Base-by-base conservation (phyloP, 768 basidiomycete species). In the Hypholoma sublateritium region DNA sequence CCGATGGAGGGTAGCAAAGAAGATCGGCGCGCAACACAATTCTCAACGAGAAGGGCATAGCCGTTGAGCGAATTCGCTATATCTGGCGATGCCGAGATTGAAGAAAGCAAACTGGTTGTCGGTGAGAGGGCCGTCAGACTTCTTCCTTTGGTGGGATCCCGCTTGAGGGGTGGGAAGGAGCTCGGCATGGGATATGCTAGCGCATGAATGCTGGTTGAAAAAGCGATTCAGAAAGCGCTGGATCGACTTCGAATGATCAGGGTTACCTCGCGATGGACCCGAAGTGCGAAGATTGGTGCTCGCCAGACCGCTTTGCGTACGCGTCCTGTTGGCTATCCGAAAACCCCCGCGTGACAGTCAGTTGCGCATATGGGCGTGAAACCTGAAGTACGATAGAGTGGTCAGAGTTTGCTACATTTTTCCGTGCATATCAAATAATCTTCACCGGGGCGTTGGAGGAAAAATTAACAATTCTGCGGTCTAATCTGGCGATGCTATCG, bases 321-420 rank as follows among this genome's bases (percentile, higher is more conserved):
- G 65, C 62, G 14, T 59, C 59, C 17, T 75, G 62, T 16, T 72
- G 70, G 5, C 67, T 55, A 22, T 70, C 60, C 7, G 80, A 73
- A 62, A 89, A 77, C 2, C 88, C 89, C 60, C 89, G 78, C 3
- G 82, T 80, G 45, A 89, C 81, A 53, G 85, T 80, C 35, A 78
- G 62, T 36, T 80, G 75, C 41, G 79, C 68, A 62, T 76, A 83
- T 14, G 58, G 66, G 6, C 59, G 51, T 32, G 55, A 41, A 8
- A 51, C 50, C 64, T 67, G 37, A n/a, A 47, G 21, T 34, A 19
- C 21, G 17, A 56, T 45, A 45, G 43, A 32, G 21, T 21, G 41
- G 22, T 55, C 46, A 42, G 37, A 5, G 1, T 19, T 25, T 7
- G 22, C 13, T 22, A 4, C 4, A 16, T 50, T 41, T 42, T 34